These are phyloP conservation scores for Dactylonectria macrodidyma DNA, from an alignment of 2,329 filamentous ascomycete species.

Conservation along the genomic window DNA sequence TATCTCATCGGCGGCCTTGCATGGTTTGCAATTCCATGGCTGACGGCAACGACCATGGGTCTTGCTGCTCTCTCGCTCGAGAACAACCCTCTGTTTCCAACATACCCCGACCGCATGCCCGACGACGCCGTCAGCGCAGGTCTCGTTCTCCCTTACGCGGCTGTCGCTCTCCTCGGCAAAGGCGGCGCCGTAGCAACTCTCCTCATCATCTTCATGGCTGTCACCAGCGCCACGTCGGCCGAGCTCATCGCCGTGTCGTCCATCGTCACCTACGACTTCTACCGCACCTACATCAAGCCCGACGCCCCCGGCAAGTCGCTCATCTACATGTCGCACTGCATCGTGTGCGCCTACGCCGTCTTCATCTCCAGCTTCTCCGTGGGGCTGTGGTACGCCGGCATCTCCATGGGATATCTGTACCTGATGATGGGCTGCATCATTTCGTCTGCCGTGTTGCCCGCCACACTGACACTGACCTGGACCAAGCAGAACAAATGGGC, in stretches of 20 bases:
- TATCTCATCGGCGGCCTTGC: constrained; percentile 89
- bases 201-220: constrained; percentile 47
- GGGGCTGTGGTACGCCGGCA: constrained; percentile 80
- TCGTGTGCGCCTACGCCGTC: constrained; percentile 79
- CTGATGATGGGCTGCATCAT: constrained; percentile 95
- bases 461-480: constrained; percentile 86
- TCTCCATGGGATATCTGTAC: constrained; percentile 92
- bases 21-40: constrained; percentile 95
- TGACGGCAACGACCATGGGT: constrained; percentile 91
- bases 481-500: constrained; percentile 82
- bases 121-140: constrained; percentile 82
- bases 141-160: constrained; percentile 87
- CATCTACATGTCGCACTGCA: constrained; percentile 83
- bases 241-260: constrained; percentile 87
- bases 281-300: constrained; percentile 76
- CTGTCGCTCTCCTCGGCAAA: constrained; percentile 80
- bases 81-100: constrained; percentile 52
- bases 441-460: constrained; percentile 86
- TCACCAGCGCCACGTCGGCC: constrained; percentile 66
- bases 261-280: constrained; percentile 88
- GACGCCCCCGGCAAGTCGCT: constrained; percentile 80
- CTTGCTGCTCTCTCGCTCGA: constrained; percentile 86
- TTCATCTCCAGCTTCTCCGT: constrained; percentile 85
- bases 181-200: constrained; percentile 43
- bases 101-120: constrained; percentile 62